Evolutionary conservation across 257 asterid genomes (phyloP).

Genomic region (Petunia axillaris): DNA sequence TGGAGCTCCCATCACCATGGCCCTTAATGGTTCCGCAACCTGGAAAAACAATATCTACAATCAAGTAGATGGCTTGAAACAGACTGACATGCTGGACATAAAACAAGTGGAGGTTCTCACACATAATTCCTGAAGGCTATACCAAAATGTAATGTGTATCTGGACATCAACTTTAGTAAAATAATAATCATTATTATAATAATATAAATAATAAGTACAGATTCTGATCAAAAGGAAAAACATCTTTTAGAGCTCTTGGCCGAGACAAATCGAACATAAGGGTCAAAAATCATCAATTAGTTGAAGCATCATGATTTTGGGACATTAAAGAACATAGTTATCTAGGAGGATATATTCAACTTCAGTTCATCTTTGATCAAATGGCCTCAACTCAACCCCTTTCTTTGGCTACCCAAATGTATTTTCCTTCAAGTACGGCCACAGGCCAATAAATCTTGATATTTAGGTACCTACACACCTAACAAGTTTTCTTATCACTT

Average conservation of each 20-base stretch:
- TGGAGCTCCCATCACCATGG: slow-evolving; percentile 99
- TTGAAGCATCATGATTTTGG: not conserved
- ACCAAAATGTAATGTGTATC: not conserved
- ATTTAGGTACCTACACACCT: not conserved
- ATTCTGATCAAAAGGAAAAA: not conserved
- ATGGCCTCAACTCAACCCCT: not conserved
- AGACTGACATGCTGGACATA: not conserved
- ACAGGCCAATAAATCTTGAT: not conserved
- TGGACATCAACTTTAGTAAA: not conserved
- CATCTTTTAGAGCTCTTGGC: slow-evolving; percentile 6
- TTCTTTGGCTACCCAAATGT: slow-evolving; percentile 5
- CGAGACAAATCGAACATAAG: slow-evolving; percentile 10
- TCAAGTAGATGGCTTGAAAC: slow-evolving; percentile 17
- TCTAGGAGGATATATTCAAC: not conserved
- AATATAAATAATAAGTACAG: no score
- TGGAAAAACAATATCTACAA: slow-evolving; percentile 31
- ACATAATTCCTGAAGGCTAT: not conserved
- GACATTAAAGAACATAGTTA: slow-evolving; percentile 16
- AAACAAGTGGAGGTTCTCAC: not conserved
- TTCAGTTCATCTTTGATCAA: not conserved
- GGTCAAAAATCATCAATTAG: slow-evolving; percentile 8
- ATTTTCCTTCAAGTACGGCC: not conserved
- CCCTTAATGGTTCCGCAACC: slow-evolving; percentile 98
- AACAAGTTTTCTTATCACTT: not conserved
- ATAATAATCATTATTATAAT: not conserved